Percentiles rank a stretch among this genome's conserved stretches.
Conservation (phyloP, 2,329 filamentous ascomycete species). For the Exophiala sp. region DNA sequence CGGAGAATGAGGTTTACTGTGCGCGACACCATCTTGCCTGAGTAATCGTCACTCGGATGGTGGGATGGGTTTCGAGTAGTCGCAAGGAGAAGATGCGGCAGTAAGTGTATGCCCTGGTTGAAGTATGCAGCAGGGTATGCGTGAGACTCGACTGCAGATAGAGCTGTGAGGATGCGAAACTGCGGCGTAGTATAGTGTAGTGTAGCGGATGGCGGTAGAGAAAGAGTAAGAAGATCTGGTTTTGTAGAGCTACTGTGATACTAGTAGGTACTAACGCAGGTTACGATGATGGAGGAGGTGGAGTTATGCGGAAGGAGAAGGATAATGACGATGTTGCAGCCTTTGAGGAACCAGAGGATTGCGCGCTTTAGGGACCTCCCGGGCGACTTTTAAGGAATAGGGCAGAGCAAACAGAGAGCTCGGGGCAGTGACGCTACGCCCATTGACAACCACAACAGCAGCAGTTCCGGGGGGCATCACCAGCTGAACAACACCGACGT, state of each 20-base stretch:
- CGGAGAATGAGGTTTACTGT: constrained; percentile 39
- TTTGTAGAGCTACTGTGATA: too few species aligned
- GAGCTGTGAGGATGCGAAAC: background rate
- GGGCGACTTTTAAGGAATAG: background rate
- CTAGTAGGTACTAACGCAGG: too few species aligned
- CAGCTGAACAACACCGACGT: too few species aligned
- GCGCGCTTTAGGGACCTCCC: background rate
- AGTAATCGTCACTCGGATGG: background rate
- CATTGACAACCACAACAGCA: background rate
- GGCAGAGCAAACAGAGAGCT: background rate
- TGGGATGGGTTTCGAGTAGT: background rate
- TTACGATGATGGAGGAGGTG: too few species aligned
- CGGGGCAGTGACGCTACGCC: background rate
- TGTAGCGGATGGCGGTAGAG: background rate
- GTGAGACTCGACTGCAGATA: background rate
- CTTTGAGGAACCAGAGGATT: background rate
- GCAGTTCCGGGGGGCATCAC: too few species aligned
- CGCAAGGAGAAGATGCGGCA: background rate
- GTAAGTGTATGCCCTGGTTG: background rate
- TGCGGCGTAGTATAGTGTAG: background rate
- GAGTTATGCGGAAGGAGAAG: constrained; percentile 2
- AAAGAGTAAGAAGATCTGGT: background rate
- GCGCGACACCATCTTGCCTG: constrained; percentile 38
- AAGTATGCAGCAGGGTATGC: background rate
- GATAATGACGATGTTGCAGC: constrained; percentile 5